Base-by-base conservation (phyloP, 192 early-diverging fungal genomes). In the Umbelopsis sp. region DNA sequence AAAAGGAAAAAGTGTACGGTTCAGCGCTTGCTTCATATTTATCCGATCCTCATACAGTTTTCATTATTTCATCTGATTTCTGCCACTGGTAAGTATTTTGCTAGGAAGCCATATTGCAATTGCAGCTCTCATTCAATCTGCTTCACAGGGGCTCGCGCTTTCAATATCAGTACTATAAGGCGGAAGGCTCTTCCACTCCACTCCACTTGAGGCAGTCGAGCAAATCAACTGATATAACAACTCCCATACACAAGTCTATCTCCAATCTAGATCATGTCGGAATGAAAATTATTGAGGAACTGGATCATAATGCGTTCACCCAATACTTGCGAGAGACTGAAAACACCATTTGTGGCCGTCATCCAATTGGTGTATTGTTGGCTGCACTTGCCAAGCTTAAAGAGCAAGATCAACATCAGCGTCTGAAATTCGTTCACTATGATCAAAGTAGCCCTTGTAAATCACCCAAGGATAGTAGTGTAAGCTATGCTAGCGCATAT, bases 61-160 rank as follows among this genome's bases (percentile, higher is more conserved):
- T 99, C 86, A 85, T 99, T 22, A 84, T 99, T n/a, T 99, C 97
- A 34, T 92, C 91, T 1, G 97, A 99, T 74, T 99, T 99, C 76
- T 98, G 97, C 79, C 97, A 99, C 79, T 99, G 95, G 91, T 86
- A 81, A 74, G 49, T 16, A 14, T 49, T 25, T 31, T 53, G 32
- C n/a, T 17, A 43, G 3, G 12, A 26, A 71, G 53, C 1, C 38
- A 66, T 31, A 25, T 49, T 69, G 22, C 11, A 45, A 9, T n/a
- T 17, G 45, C 24, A 26, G 34, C 43, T 29, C 17, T 10, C 51
- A 59, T 20, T 17, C 16, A 68, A 36, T 14, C 20, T 44, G 20
- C 47, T 41, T 49, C 43, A 8, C 54, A 86, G 84, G 91, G 97
- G 97, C 14, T 75, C 76, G 25, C 92, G 96, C 17, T 99, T 99